These are phyloP conservation scores for Coemansia sp. DNA, from an alignment of 192 early-diverging fungal genomes.

Conservation along the genomic window DNA sequence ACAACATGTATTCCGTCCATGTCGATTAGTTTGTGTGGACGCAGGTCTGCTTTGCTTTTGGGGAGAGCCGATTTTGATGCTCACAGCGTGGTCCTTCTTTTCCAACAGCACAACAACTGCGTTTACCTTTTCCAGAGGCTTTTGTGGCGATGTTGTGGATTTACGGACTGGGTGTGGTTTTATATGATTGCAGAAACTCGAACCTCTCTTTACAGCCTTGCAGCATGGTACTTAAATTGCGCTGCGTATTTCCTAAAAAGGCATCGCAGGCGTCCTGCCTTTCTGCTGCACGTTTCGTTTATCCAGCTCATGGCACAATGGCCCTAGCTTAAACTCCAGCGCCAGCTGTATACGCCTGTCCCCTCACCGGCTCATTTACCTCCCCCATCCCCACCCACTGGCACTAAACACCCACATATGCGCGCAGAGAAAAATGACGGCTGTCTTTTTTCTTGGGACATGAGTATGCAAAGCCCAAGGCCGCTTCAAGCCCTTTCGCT, in stretches of 20 bases:
- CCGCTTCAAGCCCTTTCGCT: not conserved
- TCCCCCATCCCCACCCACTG: not conserved
- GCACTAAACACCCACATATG: not conserved
- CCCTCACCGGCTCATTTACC: conserved; percentile 3
- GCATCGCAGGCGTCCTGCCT: conserved; percentile 1
- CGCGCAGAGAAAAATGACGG: not conserved
- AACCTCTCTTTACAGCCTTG: conserved; percentile 14
- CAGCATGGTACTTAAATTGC: conserved; percentile 44
- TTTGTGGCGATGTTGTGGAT: conserved; percentile 1
- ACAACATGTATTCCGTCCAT: not conserved
- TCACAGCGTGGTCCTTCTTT: not conserved
- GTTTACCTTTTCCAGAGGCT: not conserved
- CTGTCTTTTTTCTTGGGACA: not conserved
- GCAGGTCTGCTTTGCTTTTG: not conserved
- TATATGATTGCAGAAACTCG: conserved; percentile 1
- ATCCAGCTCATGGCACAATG: not conserved
- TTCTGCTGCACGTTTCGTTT: conserved; percentile 12
- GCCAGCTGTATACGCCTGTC: not conserved
- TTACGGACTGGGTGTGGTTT: not conserved
- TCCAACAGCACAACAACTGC: not conserved
- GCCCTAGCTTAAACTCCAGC: conserved; percentile 7
- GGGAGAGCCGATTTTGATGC: not conserved
- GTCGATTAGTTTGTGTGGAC: not conserved
- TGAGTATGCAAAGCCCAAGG: not conserved
- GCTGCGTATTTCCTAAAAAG: conserved; percentile 15